Percentiles rank a stretch among this genome's conserved stretches.
Conservation (phyloP, 2,329 filamentous ascomycete species). For the Podosphaera xanthii region DNA sequence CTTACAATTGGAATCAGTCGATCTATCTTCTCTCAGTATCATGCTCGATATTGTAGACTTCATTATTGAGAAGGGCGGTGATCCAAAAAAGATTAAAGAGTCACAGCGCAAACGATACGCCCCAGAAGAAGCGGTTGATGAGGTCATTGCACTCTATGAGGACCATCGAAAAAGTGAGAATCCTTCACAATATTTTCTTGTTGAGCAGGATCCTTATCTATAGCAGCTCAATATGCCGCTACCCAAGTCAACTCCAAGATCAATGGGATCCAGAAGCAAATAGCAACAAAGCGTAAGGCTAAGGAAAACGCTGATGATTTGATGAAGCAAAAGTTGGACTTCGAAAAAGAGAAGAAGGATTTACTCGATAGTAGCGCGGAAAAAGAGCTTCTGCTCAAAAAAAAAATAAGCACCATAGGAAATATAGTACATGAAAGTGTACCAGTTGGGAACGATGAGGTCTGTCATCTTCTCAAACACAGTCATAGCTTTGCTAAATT, state of each 20-base stretch:
- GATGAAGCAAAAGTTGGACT: slow-evolving; percentile 50
- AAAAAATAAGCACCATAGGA: slow-evolving; percentile 65
- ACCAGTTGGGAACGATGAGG: slow-evolving; percentile 61
- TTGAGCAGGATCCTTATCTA: neutral
- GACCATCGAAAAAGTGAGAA: slow-evolving; percentile 52
- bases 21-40: slow-evolving; percentile 3
- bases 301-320: slow-evolving; percentile 75
- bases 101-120: slow-evolving; percentile 69
- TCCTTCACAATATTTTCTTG: neutral
- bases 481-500: slow-evolving; percentile 1
- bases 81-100: slow-evolving; percentile 79
- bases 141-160: slow-evolving; percentile 70
- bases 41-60: slow-evolving; percentile 67
- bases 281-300: slow-evolving; percentile 77
- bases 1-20: no score
- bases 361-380: slow-evolving; percentile 50
- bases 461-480: slow-evolving; percentile 13
- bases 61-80: slow-evolving; percentile 67
- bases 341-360: slow-evolving; percentile 65
- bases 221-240: slow-evolving; percentile 45
- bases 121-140: slow-evolving; percentile 65
- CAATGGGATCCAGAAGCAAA: slow-evolving; percentile 75
- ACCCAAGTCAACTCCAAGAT: slow-evolving; percentile 67
- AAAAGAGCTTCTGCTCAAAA: slow-evolving; percentile 52
- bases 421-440: slow-evolving; percentile 84